Evolutionary conservation across 2,329 filamentous ascomycete species (phyloP).

Genomic region (Fusarium protoensiforme): DNA sequence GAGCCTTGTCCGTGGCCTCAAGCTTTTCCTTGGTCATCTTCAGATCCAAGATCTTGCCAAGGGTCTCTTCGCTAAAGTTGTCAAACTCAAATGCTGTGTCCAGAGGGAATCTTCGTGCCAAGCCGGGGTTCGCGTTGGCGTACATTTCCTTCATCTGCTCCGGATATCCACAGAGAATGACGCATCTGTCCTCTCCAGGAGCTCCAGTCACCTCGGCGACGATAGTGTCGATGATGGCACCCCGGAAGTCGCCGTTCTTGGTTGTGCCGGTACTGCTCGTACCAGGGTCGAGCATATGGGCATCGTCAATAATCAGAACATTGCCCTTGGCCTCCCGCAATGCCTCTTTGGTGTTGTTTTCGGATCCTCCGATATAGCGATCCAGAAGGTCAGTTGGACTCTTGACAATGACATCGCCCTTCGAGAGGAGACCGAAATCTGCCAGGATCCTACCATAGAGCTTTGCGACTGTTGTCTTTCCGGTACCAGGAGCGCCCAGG

Average conservation of each 20-base stretch:
- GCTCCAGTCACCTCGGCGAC: constrained; percentile 78
- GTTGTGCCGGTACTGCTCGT: constrained; percentile 45
- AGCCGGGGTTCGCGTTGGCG: constrained; percentile 76
- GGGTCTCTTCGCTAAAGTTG: constrained; percentile 70
- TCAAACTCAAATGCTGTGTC: constrained; percentile 74
- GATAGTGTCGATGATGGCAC: constrained; percentile 78
- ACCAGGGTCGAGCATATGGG: constrained; percentile 71
- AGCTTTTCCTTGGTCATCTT: constrained; percentile 71
- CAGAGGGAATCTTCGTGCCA: constrained; percentile 74
- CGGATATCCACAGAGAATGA: constrained; percentile 77
- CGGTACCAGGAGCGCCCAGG: constrained; percentile 76
- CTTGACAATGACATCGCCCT: constrained; percentile 70
- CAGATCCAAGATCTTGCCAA: constrained; percentile 70
- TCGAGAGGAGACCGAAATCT: constrained; percentile 69
- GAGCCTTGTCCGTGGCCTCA: constrained; percentile 62
- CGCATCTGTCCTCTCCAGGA: constrained; percentile 77
- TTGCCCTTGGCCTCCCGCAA: constrained; percentile 74
- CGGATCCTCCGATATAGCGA: constrained; percentile 70
- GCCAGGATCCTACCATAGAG: constrained; percentile 75
- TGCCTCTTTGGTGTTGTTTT: constrained; percentile 76
- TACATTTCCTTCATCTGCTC: constrained; percentile 79
- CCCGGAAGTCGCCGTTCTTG: constrained; percentile 61
- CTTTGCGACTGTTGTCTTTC: constrained; percentile 79
- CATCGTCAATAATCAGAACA: constrained; percentile 82
- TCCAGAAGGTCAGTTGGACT: constrained; percentile 80